phyloP scores from a whole-genome alignment of 148 eudicot species.

The Chenopodium formosanum region DNA sequence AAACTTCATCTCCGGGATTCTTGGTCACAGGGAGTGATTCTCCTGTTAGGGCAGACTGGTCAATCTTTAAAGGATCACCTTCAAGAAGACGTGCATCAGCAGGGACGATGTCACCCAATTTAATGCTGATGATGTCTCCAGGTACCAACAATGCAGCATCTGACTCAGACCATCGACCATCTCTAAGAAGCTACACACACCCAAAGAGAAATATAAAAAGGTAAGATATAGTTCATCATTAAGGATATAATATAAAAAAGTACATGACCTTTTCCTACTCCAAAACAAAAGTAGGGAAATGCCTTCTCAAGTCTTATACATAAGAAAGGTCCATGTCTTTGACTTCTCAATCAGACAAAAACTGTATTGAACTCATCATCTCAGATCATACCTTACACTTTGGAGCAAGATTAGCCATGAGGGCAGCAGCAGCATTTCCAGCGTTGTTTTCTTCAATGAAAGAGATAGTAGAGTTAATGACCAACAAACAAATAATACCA shows the following conservation, averaged over 20 bases:
- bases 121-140: constrained; percentile 92
- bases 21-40: constrained; percentile 94
- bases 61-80: constrained; percentile 90
- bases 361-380: background rate
- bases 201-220: background rate
- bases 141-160: constrained; percentile 88
- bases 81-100: constrained; percentile 98
- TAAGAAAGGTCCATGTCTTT: background rate
- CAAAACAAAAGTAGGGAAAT: too few relatives aligned
- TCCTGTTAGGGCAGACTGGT: constrained; percentile 96
- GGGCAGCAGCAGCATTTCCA: constrained; percentile 98
- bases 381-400: constrained; percentile 72
- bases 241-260: too few relatives aligned
- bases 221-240: background rate
- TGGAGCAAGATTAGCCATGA: constrained; percentile 99
- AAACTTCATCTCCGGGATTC: constrained; percentile 74
- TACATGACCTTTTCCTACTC: background rate
- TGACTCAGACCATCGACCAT: constrained; percentile 81
- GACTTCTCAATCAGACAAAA: background rate
- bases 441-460: constrained; percentile 97
- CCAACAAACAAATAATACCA: constrained; percentile 79
- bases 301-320: too few relatives aligned
- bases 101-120: constrained; percentile 86
- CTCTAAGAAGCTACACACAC: constrained; percentile 62
- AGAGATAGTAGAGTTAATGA: constrained; percentile 91